A percentile compares a stretch with the other conserved stretches of the same genome.
Evolutionary conservation across 2,329 filamentous ascomycete genomes (phyloP).

Genomic region (Stachybotrys elegans): DNA sequence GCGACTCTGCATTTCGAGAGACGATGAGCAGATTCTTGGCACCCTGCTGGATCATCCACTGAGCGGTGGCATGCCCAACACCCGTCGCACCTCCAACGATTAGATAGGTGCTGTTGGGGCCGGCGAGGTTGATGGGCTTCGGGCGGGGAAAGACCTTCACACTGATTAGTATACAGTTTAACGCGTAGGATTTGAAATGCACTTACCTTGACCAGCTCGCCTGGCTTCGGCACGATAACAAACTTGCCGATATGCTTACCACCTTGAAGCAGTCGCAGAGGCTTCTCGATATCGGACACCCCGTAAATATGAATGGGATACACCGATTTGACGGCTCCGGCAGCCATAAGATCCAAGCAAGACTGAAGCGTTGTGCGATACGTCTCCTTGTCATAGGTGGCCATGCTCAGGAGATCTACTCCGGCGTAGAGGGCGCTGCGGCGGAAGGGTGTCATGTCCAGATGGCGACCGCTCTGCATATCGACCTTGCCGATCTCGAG

Average conservation of each 20-base stretch:
- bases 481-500: slow-evolving; percentile 34
- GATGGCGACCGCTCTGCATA: slow-evolving; percentile 23
- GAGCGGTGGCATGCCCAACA: not conserved
- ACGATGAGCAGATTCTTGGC: not conserved
- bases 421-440: slow-evolving; percentile 33
- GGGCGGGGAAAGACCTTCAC: not conserved
- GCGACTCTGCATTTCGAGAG: not conserved
- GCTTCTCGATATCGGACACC: not conserved
- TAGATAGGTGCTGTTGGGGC: not conserved
- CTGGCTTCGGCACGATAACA: not conserved
- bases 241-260: not conserved
- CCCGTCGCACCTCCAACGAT: not conserved
- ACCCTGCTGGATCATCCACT: not conserved
- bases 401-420: slow-evolving; percentile 28
- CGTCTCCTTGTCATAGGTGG: not conserved
- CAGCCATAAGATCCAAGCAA: not conserved
- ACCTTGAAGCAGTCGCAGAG: not conserved
- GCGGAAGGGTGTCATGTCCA: slow-evolving; percentile 30
- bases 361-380: not conserved
- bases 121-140: not conserved
- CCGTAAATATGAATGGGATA: not conserved
- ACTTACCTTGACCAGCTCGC: not conserved
- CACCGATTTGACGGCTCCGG: not conserved
- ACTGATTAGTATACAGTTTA: not conserved
- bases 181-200: not conserved